Evolutionary conservation across 805 yeast genomes (phyloP).

Genomic region (Grigorovia transvaalensis): DNA sequence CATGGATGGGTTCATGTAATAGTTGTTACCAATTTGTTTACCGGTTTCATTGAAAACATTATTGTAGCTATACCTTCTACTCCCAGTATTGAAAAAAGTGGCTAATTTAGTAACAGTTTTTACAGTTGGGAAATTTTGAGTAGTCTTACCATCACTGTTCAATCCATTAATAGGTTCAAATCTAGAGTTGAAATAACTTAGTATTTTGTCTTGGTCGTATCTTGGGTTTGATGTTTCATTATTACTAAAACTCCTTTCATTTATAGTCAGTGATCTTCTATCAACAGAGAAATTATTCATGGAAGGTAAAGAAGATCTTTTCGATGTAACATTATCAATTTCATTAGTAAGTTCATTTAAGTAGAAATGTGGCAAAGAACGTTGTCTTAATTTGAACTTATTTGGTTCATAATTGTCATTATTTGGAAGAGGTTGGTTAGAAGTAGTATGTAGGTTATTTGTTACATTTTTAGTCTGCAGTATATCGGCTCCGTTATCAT

Average conservation of each 20-base stretch:
- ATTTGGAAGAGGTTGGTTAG: no score
- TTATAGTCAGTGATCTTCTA: not conserved
- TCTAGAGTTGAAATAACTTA: not conserved
- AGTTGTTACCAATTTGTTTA: not conserved
- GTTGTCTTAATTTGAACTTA: not conserved
- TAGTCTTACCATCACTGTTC: not conserved
- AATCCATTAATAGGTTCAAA: not conserved
- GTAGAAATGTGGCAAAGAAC: not conserved
- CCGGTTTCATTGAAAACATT: constrained; percentile 1
- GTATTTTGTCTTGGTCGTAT: not conserved
- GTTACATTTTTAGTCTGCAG: no score
- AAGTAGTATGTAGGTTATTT: no score
- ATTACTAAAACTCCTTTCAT: no score
- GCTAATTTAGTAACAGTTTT: constrained; percentile 18
- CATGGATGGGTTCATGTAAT: not conserved
- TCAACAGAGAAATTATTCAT: not conserved
- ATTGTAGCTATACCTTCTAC: constrained; percentile 20
- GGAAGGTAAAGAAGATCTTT: not conserved
- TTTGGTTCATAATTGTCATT: not conserved
- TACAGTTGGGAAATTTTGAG: constrained; percentile 11
- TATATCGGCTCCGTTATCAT: not conserved
- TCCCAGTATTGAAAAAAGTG: constrained; percentile 18
- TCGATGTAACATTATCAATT: not conserved
- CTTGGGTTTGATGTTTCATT: not conserved
- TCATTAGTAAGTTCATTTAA: not conserved